Conservation (phyloP, 129 eudicot genomes). For the carrot (Daucus carota) region DH1_v3.0 NC_030385.2:29081001-29081500, state of each 20-base stretch:
- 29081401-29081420: neutral
- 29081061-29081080: neutral
- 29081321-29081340: neutral
- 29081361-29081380: neutral
- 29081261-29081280: neutral
- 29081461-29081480: neutral
- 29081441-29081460: neutral
- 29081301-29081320: neutral
- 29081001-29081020: neutral
- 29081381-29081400: neutral
- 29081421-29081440: neutral
- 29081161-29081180: conserved; percentile 8
- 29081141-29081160: conserved; percentile 1
- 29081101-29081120: neutral
- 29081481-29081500: neutral
- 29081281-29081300: neutral
- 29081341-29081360: neutral
- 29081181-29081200: conserved; percentile 32
- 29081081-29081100: neutral
- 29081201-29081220: conserved; percentile 23
- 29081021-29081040: neutral
- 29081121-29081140: conserved; percentile 1
- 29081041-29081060: neutral
- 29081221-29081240: conserved; percentile 21
- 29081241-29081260: conserved; percentile 25